A percentile compares a stretch with the other conserved stretches of the same genome.
Conservation (phyloP, 2,329 filamentous ascomycete species). For the Grosmannia penicillata region DNA sequence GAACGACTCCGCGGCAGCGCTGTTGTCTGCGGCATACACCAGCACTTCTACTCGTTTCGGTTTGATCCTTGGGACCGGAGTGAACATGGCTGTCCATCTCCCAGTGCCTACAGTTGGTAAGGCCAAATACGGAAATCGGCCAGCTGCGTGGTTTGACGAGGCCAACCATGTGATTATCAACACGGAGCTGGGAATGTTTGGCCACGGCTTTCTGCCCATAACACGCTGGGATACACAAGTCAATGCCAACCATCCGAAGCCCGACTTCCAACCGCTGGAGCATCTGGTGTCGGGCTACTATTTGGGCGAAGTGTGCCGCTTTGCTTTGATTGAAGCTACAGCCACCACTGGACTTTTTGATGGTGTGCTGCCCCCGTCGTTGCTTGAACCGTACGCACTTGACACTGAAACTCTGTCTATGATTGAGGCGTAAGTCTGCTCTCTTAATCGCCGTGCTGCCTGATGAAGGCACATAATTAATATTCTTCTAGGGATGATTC, state of each 20-base stretch:
- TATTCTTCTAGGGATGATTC: neutral
- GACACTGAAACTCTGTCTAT: slow-evolving; percentile 45
- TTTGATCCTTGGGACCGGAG: slow-evolving; percentile 52
- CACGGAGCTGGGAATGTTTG: slow-evolving; percentile 54
- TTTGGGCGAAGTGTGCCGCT: slow-evolving; percentile 47
- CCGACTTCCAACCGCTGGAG: slow-evolving; percentile 48
- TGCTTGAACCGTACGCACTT: slow-evolving; percentile 39
- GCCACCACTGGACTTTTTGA: slow-evolving; percentile 37
- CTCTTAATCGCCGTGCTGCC: neutral
- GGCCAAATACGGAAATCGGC: slow-evolving; percentile 41
- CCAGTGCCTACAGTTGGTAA: slow-evolving; percentile 40
- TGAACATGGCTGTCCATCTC: slow-evolving; percentile 51
- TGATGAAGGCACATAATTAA: too few relatives aligned
- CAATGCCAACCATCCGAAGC: slow-evolving; percentile 34
- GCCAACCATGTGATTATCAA: slow-evolving; percentile 52
- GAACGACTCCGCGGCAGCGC: slow-evolving; percentile 53
- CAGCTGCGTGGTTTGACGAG: slow-evolving; percentile 38
- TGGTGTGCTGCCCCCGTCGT: slow-evolving; percentile 37
- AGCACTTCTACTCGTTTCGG: slow-evolving; percentile 45
- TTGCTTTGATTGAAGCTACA: slow-evolving; percentile 44
- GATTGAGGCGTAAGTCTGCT: slow-evolving; percentile 35
- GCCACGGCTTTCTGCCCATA: slow-evolving; percentile 39
- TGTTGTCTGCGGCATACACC: slow-evolving; percentile 48
- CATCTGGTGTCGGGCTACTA: slow-evolving; percentile 51
- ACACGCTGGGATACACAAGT: slow-evolving; percentile 46